These are phyloP conservation scores for Bruguiera hainesii DNA, from an alignment of 441 rosid genomes.

Conservation along the genomic window DNA sequence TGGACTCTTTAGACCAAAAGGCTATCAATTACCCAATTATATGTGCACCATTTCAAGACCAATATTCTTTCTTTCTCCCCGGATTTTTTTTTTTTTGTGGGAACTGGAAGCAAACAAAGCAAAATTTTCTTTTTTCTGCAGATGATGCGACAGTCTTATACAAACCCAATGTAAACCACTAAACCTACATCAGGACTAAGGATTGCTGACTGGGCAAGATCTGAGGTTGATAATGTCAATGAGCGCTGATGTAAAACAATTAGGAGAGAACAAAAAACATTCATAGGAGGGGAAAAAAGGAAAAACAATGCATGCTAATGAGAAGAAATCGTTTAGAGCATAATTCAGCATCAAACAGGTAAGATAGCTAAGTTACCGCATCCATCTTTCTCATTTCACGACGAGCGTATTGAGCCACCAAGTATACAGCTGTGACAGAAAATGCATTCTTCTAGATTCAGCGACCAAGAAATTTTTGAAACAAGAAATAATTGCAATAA, in stretches of 20 bases:
- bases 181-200: too few species aligned
- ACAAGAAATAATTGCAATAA: conserved; percentile 8
- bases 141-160: too few species aligned
- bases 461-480: conserved; percentile 17
- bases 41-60: too few species aligned
- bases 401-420: conserved; percentile 85
- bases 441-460: conserved; percentile 25
- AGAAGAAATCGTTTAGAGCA: neutral
- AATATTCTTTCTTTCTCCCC: too few species aligned
- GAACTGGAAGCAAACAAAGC: too few species aligned
- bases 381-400: conserved; percentile 77
- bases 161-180: too few species aligned
- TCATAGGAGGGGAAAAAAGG: neutral
- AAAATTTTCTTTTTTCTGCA: too few species aligned
- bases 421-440: conserved; percentile 63
- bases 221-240: too few species aligned
- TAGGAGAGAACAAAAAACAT: neutral
- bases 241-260: neutral
- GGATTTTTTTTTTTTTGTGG: too few species aligned
- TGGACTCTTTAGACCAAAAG: too few species aligned
- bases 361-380: conserved; percentile 41
- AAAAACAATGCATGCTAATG: neutral
- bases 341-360: neutral
- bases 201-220: too few species aligned
- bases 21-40: too few species aligned